Percentiles rank a stretch among this genome's conserved stretches.
Evolutionary conservation across 2,329 filamentous ascomycete species (phyloP).

Genomic region (Trichoderma brevicompactum): DNA sequence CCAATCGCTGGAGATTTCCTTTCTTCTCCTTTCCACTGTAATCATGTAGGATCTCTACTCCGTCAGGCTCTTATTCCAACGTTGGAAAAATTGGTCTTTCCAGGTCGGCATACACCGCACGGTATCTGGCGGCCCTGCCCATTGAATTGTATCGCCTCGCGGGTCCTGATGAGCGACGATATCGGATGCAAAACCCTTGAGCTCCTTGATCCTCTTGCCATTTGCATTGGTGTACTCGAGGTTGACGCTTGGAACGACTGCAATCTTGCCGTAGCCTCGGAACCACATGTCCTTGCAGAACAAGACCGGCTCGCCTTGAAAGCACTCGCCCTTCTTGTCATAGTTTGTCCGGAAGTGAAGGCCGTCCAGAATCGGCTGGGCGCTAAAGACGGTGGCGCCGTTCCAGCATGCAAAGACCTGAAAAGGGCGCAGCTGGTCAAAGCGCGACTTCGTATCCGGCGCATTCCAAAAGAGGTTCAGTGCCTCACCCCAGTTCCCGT

Average conservation of each 20-base stretch:
- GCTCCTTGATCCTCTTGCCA: constrained; percentile 51
- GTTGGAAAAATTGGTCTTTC: constrained; percentile 47
- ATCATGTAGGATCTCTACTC: neutral
- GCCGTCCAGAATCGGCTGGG: constrained; percentile 50
- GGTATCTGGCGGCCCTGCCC: constrained; percentile 51
- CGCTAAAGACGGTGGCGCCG: constrained; percentile 55
- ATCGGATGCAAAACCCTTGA: constrained; percentile 54
- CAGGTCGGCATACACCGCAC: constrained; percentile 55
- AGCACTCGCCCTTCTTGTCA: constrained; percentile 49
- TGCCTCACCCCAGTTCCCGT: constrained; percentile 54
- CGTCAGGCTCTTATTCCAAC: constrained; percentile 40
- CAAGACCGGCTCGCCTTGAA: constrained; percentile 58
- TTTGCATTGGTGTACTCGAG: constrained; percentile 57
- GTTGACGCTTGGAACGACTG: constrained; percentile 60
- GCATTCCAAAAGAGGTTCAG: constrained; percentile 60
- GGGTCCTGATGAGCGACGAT: constrained; percentile 39
- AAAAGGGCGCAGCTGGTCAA: constrained; percentile 50
- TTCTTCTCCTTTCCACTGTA: neutral
- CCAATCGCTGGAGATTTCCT: neutral
- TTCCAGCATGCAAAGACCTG: constrained; percentile 68
- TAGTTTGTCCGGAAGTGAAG: constrained; percentile 50
- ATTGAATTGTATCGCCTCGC: constrained; percentile 45
- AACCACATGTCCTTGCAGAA: constrained; percentile 63
- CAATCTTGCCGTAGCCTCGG: constrained; percentile 55
- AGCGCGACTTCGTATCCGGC: constrained; percentile 41